Evolutionary conservation across 73 alveolate species (phyloP), one percentile per base, ranked within the genome.

Genomic region (Paraurostyla sp.): DNA sequence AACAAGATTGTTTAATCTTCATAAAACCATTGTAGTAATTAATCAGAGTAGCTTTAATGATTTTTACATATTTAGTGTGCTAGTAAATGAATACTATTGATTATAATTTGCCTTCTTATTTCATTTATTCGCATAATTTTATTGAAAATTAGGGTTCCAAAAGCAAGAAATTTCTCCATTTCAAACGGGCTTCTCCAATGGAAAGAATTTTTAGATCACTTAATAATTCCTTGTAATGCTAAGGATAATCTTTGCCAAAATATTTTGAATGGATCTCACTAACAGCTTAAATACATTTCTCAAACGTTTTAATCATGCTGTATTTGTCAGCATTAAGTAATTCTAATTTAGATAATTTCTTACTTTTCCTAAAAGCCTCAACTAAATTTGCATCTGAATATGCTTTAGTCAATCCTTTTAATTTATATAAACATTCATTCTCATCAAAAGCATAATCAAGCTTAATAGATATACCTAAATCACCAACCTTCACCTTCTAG

Each of bases 381-480:
- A 30, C 7, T 23, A 62, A 20, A 20, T 62, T 13, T 62, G 20
- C 16, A 15, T 43, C 18, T 15, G 71, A 45, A 45, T n/a, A 73
- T 2, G 71, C 68, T 48, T 40, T 23, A 7, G 86, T 33, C 13
- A 73, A 15, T 42, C 86, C 86, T 49, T 49, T 73, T 0, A 43
- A 25, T 73, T 46, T 16, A 73, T 73, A 73, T 0, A n/a, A 20
- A 11, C 46, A 45, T 9, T 0, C 29, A 73, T 73, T 56, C 32
- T 49, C 71, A 1, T 30, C 30, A 3, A 4, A 27, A 0, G 15
- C 48, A 50, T 16, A 18, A 22, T 65, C 41, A 4, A 57, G 18
- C 76, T 83, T 83, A 22, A 83, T 46, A 20, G 92, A 83, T 0
- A 65, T 65, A 9, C 92, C 92, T 36, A 83, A 63, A 63, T 83